phyloP scores from a whole-genome alignment of 495 filamentous ascomycete genomes.

The Xylaria castorea region DNA sequence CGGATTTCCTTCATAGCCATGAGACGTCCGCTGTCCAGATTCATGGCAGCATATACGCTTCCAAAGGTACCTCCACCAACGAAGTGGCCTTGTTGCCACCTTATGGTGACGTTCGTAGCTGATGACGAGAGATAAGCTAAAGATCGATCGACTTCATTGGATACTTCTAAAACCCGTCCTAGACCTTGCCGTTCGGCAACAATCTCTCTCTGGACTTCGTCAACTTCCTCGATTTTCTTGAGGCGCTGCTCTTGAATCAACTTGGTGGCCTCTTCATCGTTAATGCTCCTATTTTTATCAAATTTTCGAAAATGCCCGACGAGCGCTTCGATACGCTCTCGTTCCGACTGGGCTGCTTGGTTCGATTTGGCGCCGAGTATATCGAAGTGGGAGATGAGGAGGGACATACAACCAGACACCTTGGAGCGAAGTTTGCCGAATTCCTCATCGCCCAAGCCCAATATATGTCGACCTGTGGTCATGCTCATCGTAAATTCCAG shows the following conservation, averaged over 20 bases:
- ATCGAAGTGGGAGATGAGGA: slow-evolving; percentile 97
- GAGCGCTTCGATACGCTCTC: slow-evolving; percentile 71
- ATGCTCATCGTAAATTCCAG: slow-evolving; percentile 97
- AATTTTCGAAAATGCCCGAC: slow-evolving; percentile 76
- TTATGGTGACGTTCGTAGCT: slow-evolving; percentile 89
- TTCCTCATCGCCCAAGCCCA: slow-evolving; percentile 84
- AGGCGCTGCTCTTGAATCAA: slow-evolving; percentile 77
- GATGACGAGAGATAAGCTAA: slow-evolving; percentile 92
- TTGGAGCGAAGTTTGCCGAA: slow-evolving; percentile 82
- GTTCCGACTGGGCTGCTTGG: slow-evolving; percentile 87
- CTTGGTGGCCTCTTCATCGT: slow-evolving; percentile 82
- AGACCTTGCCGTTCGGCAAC: slow-evolving; percentile 88
- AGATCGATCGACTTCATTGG: slow-evolving; percentile 92
- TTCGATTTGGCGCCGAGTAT: slow-evolving; percentile 97
- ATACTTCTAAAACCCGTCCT: slow-evolving; percentile 88
- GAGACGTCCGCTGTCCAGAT: slow-evolving; percentile 90
- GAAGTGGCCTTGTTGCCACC: slow-evolving; percentile 98
- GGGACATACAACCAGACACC: slow-evolving; percentile 96
- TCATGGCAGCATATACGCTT: slow-evolving; percentile 96
- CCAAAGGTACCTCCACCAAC: slow-evolving; percentile 97
- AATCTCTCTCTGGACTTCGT: slow-evolving; percentile 76
- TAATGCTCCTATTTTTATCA: slow-evolving; percentile 75
- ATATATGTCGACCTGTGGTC: slow-evolving; percentile 88
- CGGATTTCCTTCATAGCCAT: slow-evolving; percentile 99
- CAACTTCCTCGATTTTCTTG: slow-evolving; percentile 72